phyloP scores from a whole-genome alignment of 1,284 basidiomycete genomes.

The Vanrija pseudolonga region DNA sequence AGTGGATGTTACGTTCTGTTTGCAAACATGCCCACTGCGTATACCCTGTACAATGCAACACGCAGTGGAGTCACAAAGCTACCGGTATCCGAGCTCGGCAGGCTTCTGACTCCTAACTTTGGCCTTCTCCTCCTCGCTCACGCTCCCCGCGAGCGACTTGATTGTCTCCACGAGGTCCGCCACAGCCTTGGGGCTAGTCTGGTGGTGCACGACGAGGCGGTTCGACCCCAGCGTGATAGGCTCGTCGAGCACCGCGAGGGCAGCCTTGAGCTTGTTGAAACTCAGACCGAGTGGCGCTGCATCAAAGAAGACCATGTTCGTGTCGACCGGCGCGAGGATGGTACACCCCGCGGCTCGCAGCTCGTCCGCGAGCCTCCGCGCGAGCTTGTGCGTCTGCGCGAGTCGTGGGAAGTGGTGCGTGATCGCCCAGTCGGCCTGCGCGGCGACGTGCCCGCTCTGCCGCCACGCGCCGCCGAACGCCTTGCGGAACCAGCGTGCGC shows the following conservation, averaged over 20 bases:
- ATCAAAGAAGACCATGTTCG: slow-evolving; percentile 69
- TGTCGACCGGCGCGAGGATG: slow-evolving; percentile 76
- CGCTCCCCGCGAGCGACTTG: slow-evolving; percentile 10
- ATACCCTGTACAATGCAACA: too few species aligned
- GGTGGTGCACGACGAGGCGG: slow-evolving; percentile 81
- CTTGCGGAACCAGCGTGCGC: slow-evolving; percentile 84
- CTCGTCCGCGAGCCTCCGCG: slow-evolving; percentile 66
- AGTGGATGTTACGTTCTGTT: too few species aligned
- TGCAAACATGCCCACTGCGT: too few species aligned
- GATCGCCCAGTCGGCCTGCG: slow-evolving; percentile 79
- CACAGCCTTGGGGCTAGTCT: slow-evolving; percentile 67
- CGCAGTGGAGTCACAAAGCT: too few species aligned
- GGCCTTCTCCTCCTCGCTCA: background rate
- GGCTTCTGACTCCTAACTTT: background rate
- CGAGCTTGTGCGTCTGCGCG: slow-evolving; percentile 68
- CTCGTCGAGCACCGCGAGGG: slow-evolving; percentile 59
- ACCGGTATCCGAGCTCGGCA: too few species aligned
- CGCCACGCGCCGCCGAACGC: slow-evolving; percentile 93
- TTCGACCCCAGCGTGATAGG: slow-evolving; percentile 60
- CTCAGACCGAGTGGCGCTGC: slow-evolving; percentile 65
- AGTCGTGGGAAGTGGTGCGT: slow-evolving; percentile 78
- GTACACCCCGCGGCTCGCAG: slow-evolving; percentile 70
- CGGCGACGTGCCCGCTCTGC: slow-evolving; percentile 79
- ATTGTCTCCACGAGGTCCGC: slow-evolving; percentile 45
- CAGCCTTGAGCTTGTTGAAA: slow-evolving; percentile 62